These are phyloP conservation scores for Mortierella sp. DNA, from an alignment of 371 early-diverging fungal species.

Conservation along the genomic window DNA sequence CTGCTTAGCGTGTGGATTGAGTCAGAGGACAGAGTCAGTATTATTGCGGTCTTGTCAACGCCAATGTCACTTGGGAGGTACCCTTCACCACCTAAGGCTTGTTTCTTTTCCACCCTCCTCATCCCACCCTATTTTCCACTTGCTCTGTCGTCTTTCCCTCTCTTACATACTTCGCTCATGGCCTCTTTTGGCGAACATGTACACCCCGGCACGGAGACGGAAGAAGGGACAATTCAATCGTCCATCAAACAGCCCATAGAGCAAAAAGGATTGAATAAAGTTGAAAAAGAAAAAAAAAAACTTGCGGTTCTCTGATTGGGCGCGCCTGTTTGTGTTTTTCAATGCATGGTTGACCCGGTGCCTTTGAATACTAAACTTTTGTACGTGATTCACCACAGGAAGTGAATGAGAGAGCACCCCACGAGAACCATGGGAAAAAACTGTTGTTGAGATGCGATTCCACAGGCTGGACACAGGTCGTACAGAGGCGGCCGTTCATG, in stretches of 20 bases:
- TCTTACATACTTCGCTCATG: background rate
- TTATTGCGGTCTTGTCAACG: background rate
- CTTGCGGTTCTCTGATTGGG: conserved; percentile 3
- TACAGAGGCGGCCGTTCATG: background rate
- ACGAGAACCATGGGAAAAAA: no score
- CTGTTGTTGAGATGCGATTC: no score
- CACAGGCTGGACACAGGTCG: no score
- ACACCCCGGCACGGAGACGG: background rate
- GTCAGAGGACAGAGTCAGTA: background rate
- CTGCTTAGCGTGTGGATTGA: background rate
- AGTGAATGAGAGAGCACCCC: no score
- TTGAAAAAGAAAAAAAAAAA: background rate
- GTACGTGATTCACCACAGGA: no score
- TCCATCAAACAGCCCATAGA: background rate
- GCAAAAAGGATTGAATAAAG: background rate
- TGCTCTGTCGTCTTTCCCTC: no score
- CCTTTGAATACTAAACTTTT: background rate
- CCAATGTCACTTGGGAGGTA: background rate
- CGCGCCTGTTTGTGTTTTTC: background rate
- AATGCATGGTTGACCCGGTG: background rate
- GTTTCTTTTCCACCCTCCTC: background rate
- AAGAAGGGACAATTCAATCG: background rate
- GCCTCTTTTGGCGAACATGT: conserved; percentile 5
- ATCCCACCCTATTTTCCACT: background rate
- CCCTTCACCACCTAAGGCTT: background rate